Conservation (phyloP, 495 filamentous ascomycete species). For the Penicillium atrosanguineum region DNA sequence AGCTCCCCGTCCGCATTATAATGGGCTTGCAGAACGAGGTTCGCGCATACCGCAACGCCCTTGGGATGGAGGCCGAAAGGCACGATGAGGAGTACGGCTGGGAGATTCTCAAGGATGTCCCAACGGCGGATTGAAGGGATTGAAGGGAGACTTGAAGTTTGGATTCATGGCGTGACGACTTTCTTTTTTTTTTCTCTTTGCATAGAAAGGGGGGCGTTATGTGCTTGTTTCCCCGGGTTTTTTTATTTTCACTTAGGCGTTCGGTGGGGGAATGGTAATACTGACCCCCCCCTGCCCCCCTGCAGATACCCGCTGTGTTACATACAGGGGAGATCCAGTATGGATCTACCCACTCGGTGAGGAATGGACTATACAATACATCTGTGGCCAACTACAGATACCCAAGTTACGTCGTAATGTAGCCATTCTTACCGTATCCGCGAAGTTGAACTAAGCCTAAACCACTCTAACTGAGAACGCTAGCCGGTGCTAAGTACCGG, state of each 20-base stretch:
- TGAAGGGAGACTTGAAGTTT: background rate
- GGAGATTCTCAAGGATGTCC: conserved; percentile 49
- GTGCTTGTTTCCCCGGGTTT: background rate
- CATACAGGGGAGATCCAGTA: background rate
- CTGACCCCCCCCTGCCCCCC: background rate
- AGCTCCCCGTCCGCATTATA: conserved; percentile 46
- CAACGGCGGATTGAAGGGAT: conserved; percentile 32
- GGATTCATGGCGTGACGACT: conserved; percentile 15
- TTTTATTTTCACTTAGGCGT: background rate
- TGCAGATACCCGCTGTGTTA: conserved; percentile 1
- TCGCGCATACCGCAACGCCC: conserved; percentile 49
- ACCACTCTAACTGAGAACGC: background rate
- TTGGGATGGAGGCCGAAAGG: conserved; percentile 53
- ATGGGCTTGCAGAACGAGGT: conserved; percentile 54
- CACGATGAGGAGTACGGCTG: conserved; percentile 53
- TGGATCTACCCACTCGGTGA: background rate
- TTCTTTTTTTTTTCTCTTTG: background rate
- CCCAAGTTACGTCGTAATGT: background rate
- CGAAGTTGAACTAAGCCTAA: background rate
- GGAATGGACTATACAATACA: background rate
- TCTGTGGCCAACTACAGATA: background rate
- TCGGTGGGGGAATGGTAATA: background rate
- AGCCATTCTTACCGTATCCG: background rate
- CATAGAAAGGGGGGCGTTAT: background rate
- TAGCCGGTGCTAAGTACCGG: background rate